phyloP scores from a whole-genome alignment of 164 flowering plant genomes.

The Macadamia tetraphylla region DNA sequence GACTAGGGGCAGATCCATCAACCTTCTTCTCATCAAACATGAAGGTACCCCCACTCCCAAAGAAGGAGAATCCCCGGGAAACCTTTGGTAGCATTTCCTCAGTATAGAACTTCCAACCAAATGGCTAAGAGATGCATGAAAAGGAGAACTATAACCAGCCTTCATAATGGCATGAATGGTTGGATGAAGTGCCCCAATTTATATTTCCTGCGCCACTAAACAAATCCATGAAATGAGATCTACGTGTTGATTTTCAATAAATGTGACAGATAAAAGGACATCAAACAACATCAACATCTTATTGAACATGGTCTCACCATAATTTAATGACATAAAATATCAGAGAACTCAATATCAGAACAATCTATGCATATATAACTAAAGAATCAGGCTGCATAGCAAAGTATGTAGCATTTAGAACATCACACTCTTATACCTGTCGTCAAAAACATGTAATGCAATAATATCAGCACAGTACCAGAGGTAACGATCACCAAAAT shows the following conservation, averaged over 20 bases:
- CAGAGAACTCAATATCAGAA: background rate
- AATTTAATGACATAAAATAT: background rate
- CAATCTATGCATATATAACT: background rate
- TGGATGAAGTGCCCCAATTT: background rate
- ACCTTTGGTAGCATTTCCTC: constrained; percentile 29
- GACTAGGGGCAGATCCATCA: constrained; percentile 2
- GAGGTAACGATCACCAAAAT: no score
- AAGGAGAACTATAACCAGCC: background rate
- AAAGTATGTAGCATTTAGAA: background rate
- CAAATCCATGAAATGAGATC: background rate
- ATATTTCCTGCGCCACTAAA: background rate
- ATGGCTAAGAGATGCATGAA: background rate
- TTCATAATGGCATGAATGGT: background rate
- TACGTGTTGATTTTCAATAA: background rate
- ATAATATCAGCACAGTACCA: no score
- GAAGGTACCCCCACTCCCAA: constrained; percentile 38
- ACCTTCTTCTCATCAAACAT: constrained; percentile 11
- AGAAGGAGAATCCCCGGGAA: constrained; percentile 47
- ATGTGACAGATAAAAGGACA: background rate
- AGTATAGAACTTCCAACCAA: constrained; percentile 8
- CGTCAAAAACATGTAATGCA: no score
- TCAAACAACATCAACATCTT: no score
- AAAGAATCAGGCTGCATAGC: background rate
- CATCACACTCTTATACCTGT: no score
- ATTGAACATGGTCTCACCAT: background rate